These are phyloP conservation scores for Triticum timopheevii DNA, from an alignment of 176 grass and related monocot genomes.

Conservation along the genomic window DNA sequence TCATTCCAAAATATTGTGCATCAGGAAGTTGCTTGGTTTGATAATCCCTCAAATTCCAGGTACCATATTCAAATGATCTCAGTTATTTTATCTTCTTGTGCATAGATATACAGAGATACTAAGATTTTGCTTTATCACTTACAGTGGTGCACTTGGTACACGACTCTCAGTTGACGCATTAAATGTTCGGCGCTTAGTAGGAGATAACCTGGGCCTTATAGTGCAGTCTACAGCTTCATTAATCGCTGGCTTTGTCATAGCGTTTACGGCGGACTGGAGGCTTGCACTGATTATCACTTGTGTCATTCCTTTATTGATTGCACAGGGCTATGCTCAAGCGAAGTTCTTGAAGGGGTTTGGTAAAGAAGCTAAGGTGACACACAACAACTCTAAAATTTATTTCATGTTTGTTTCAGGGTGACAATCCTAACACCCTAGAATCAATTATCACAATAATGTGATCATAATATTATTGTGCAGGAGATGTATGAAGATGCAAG, in stretches of 20 bases:
- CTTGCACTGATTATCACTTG: conserved; percentile 67
- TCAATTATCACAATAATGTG: neutral
- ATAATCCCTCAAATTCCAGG: conserved; percentile 68
- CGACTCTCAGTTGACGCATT: conserved; percentile 77
- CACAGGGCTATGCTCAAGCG: conserved; percentile 56
- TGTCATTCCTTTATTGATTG: conserved; percentile 61
- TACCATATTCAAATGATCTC: conserved; percentile 3
- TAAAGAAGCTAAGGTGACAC: conserved; percentile 60
- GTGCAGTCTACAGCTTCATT: conserved; percentile 57
- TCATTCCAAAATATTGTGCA: conserved; percentile 60
- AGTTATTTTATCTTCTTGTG: neutral
- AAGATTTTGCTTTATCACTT: conserved; percentile 10
- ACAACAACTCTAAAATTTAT: neutral
- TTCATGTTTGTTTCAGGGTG: neutral
- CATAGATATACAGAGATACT: neutral
- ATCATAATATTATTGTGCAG: conserved; percentile 15
- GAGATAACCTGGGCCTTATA: conserved; percentile 72
- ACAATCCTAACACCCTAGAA: neutral
- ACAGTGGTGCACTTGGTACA: conserved; percentile 79
- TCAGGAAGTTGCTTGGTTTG: conserved; percentile 81
- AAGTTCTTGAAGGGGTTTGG: conserved; percentile 70
- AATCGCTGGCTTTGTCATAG: conserved; percentile 59
- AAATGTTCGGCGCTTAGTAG: conserved; percentile 67
- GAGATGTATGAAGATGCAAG: conserved; percentile 59
- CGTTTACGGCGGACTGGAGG: conserved; percentile 66